These are phyloP conservation scores for Chlorella sp. DNA, from an alignment of 139 green algal genomes.

Conservation along the genomic window DNA sequence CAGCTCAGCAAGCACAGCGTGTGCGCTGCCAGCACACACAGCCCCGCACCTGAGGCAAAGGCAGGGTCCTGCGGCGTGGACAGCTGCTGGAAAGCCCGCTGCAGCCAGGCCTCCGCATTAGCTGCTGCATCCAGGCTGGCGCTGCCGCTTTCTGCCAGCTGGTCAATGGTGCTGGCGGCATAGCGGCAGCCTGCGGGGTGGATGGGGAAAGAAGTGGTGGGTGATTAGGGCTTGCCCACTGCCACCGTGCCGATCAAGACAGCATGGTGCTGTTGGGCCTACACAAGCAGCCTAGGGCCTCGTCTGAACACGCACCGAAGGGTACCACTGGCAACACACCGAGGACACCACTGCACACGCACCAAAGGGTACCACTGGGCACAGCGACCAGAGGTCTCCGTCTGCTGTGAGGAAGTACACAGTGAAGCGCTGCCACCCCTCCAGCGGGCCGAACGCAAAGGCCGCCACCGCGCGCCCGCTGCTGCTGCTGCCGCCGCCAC, in stretches of 20 bases:
- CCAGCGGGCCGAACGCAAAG: constrained; percentile 56
- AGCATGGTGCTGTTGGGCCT: no score
- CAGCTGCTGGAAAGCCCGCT: constrained; percentile 39
- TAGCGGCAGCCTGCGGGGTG: constrained; percentile 21
- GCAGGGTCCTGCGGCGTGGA: background rate
- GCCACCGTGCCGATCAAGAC: no score
- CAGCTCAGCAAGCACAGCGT: no score
- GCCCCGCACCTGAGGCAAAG: constrained; percentile 3
- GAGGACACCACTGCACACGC: no score
- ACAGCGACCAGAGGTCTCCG: constrained; percentile 55
- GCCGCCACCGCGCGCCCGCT: constrained; percentile 34
- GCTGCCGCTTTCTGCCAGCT: constrained; percentile 1
- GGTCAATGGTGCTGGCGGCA: background rate
- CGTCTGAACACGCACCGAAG: no score
- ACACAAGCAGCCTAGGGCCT: no score
- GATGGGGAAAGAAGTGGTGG: no score
- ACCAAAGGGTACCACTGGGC: constrained; percentile 67
- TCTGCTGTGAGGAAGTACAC: constrained; percentile 54
- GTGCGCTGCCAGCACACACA: background rate
- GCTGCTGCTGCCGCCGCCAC: background rate
- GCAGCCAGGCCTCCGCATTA: constrained; percentile 50
- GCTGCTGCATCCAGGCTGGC: background rate
- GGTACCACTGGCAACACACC: no score
- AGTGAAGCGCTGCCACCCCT: constrained; percentile 59
- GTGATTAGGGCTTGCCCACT: no score